phyloP scores from a whole-genome alignment of 2,329 filamentous ascomycete genomes.

The Calonectria pseudoturangicola region DNA sequence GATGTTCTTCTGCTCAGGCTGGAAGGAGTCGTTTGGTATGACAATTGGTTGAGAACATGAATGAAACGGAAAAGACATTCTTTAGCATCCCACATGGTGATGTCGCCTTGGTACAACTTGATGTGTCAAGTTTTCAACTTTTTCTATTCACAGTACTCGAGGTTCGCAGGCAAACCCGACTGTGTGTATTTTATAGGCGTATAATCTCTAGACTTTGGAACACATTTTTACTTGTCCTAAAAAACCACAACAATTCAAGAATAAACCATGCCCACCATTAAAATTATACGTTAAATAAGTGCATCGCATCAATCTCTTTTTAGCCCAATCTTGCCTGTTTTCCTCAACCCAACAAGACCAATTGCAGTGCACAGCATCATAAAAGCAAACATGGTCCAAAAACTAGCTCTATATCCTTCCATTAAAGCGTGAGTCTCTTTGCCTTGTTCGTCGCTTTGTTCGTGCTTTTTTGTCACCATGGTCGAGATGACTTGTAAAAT shows the following conservation, averaged over 20 bases:
- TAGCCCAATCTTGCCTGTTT: constrained; percentile 67
- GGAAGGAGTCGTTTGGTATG: constrained; percentile 23
- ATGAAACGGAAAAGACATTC: constrained; percentile 14
- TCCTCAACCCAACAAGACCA: constrained; percentile 63
- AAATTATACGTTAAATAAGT: too few species aligned
- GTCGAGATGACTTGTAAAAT: constrained; percentile 67
- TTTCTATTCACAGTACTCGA: background rate
- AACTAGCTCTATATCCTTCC: constrained; percentile 69
- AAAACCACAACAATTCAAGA: background rate
- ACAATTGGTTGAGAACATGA: constrained; percentile 10
- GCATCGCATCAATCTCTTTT: constrained; percentile 60
- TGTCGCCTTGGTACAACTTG: background rate
- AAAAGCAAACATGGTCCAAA: constrained; percentile 70
- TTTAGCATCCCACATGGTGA: background rate
- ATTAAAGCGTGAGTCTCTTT: constrained; percentile 60
- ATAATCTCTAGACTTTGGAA: constrained; percentile 18
- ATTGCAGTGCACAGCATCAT: constrained; percentile 65
- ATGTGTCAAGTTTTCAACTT: background rate
- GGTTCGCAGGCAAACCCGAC: constrained; percentile 16
- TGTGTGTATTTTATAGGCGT: constrained; percentile 20
- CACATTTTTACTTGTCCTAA: background rate
- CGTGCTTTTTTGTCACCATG: constrained; percentile 59
- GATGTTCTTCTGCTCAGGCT: constrained; percentile 10
- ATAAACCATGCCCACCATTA: background rate
- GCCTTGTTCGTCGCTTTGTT: constrained; percentile 53